Evolutionary conservation across 73 alveolate species (phyloP).

Genomic region (Paramecium tetraurelia): DNA sequence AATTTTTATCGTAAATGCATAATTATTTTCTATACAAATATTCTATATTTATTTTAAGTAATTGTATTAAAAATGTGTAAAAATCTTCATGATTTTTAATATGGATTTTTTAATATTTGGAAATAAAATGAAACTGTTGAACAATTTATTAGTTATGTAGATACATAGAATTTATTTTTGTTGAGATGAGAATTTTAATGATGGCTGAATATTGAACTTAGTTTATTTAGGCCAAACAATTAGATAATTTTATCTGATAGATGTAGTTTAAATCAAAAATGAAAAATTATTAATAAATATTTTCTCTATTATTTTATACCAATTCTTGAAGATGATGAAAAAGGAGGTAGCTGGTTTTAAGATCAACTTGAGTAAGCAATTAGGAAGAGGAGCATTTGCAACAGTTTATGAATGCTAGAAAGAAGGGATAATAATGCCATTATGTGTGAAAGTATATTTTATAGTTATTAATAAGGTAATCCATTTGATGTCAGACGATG

Average conservation of each 20-base stretch:
- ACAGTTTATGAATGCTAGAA: neutral
- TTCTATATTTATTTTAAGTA: too few species aligned
- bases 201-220: too few species aligned
- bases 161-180: too few species aligned
- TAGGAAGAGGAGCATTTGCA: conserved; percentile 5
- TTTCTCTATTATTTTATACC: neutral
- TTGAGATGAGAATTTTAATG: too few species aligned
- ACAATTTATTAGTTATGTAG: too few species aligned
- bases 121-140: too few species aligned
- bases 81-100: too few species aligned
- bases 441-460: neutral
- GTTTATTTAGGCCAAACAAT: too few species aligned
- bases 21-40: too few species aligned
- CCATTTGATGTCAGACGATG: neutral
- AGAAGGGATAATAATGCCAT: neutral
- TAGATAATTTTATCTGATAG: neutral
- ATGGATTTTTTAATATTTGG: too few species aligned
- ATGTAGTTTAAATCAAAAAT: neutral
- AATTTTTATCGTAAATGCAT: too few species aligned
- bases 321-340: neutral
- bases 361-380: neutral
- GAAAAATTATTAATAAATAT: neutral
- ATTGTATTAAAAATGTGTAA: too few species aligned
- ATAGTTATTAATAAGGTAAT: neutral
- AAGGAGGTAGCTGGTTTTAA: neutral